Evolutionary conservation across 1,139 yeast genomes (phyloP).

Genomic region (Saccharomyces uvarum): DNA sequence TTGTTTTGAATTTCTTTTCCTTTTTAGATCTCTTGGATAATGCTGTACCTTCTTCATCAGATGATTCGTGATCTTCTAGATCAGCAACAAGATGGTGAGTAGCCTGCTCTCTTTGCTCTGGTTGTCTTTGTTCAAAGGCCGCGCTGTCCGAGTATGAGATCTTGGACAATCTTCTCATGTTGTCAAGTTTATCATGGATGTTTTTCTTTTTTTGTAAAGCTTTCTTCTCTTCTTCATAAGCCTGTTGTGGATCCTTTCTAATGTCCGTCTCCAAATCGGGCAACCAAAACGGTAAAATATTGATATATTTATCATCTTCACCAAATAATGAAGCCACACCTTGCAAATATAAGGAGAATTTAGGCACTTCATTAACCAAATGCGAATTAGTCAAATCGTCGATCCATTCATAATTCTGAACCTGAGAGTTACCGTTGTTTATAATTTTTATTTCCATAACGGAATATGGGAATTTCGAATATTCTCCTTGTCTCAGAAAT

Average conservation of each 20-base stretch:
- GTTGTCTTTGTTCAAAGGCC: neutral
- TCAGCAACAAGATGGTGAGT: slow-evolving; percentile 15
- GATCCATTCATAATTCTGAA: slow-evolving; percentile 63
- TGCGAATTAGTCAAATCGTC: slow-evolving; percentile 78
- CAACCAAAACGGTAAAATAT: slow-evolving; percentile 88
- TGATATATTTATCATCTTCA: slow-evolving; percentile 67
- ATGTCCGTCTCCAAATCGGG: slow-evolving; percentile 82
- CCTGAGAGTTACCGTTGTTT: slow-evolving; percentile 32
- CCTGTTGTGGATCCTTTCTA: slow-evolving; percentile 67
- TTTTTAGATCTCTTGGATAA: slow-evolving; percentile 6
- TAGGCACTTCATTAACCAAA: slow-evolving; percentile 83
- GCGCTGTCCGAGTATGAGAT: neutral
- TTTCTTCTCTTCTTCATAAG: slow-evolving; percentile 49
- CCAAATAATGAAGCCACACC: slow-evolving; percentile 82
- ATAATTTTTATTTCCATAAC: slow-evolving; percentile 83
- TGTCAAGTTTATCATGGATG: slow-evolving; percentile 40
- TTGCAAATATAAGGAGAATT: slow-evolving; percentile 82
- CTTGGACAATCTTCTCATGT: slow-evolving; percentile 32
- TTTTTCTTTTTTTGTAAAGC: slow-evolving; percentile 40
- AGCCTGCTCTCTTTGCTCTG: neutral
- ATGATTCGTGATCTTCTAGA: slow-evolving; percentile 39
- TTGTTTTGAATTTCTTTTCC: slow-evolving; percentile 9
- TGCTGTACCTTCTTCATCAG: slow-evolving; percentile 32
- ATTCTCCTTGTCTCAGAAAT: slow-evolving; percentile 80
- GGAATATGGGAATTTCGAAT: slow-evolving; percentile 79